Conservation (phyloP, 2,329 filamentous ascomycete genomes). For the Xylariales sp. region DNA sequence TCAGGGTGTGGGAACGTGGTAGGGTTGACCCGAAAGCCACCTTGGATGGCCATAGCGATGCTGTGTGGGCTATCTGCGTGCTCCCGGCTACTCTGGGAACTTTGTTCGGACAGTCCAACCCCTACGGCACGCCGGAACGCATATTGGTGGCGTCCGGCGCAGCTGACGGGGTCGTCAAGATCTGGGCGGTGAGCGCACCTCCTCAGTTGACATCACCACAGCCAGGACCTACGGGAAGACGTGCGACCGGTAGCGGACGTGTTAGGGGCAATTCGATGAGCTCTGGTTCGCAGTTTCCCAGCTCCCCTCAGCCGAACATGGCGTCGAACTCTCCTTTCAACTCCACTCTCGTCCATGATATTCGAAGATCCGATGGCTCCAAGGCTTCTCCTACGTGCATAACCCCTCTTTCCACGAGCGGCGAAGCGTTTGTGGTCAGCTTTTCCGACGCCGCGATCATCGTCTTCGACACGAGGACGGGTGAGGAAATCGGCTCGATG, state of each 20-base stretch:
- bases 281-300: conserved; percentile 91
- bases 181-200: conserved; percentile 94
- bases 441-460: conserved; percentile 91
- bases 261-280: conserved; percentile 93
- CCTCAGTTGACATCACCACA: conserved; percentile 87
- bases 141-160: conserved; percentile 91
- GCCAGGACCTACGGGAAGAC: conserved; percentile 69
- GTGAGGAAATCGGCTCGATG: conserved; percentile 93
- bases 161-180: conserved; percentile 88
- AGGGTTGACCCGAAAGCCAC: conserved; percentile 95
- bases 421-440: conserved; percentile 91
- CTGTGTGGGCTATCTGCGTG: conserved; percentile 95
- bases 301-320: conserved; percentile 87
- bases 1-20: conserved; percentile 95
- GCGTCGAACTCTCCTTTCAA: conserved; percentile 88
- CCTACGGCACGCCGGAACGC: conserved; percentile 83
- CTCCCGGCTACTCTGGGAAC: conserved; percentile 84
- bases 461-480: conserved; percentile 91
- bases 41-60: conserved; percentile 92
- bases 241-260: conserved; percentile 72
- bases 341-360: conserved; percentile 88
- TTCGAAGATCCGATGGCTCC: conserved; percentile 73
- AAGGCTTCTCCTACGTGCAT: conserved; percentile 89
- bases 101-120: conserved; percentile 80
- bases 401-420: conserved; percentile 82